Percentiles rank a stretch among this genome's conserved stretches.
Conservation (phyloP, 176 grass and related monocot species). For the Musa schizocarpa region DNA sequence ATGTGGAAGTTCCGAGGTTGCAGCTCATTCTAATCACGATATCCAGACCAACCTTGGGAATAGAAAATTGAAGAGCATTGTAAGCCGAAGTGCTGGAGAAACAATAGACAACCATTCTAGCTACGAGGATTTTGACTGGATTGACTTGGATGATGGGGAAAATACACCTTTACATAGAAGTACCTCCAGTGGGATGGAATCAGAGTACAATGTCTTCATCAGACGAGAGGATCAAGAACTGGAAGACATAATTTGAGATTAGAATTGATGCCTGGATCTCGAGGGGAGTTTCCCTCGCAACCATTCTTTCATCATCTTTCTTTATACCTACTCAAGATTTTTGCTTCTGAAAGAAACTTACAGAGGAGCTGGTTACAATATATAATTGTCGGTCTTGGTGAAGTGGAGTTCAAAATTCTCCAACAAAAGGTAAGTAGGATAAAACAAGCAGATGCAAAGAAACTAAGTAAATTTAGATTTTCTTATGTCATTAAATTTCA, state of each 20-base stretch:
- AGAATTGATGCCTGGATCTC: background rate
- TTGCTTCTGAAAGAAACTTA: background rate
- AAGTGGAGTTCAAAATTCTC: too few relatives aligned
- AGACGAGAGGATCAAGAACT: constrained; percentile 39
- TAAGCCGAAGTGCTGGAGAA: constrained; percentile 21
- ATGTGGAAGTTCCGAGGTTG: constrained; percentile 34
- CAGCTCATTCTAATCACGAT: background rate
- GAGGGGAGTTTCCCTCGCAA: too few relatives aligned
- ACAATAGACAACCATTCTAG: constrained; percentile 26
- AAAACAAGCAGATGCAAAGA: too few relatives aligned
- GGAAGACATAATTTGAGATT: constrained; percentile 58
- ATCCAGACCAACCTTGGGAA: constrained; percentile 15
- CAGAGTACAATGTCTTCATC: constrained; percentile 32
- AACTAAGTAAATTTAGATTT: too few relatives aligned
- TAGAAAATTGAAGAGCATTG: constrained; percentile 15
- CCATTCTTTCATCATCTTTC: background rate
- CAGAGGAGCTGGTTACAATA: background rate
- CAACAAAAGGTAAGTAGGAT: too few relatives aligned
- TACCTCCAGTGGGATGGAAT: constrained; percentile 37
- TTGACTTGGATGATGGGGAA: constrained; percentile 80
- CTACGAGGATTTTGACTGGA: constrained; percentile 47
- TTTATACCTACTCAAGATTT: background rate
- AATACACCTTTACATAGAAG: constrained; percentile 39
- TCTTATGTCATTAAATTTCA: too few relatives aligned
- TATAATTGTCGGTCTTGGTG: too few relatives aligned